phyloP scores from a whole-genome alignment of 345 rosid species.

The Crucihimalaya himalaica region DNA sequence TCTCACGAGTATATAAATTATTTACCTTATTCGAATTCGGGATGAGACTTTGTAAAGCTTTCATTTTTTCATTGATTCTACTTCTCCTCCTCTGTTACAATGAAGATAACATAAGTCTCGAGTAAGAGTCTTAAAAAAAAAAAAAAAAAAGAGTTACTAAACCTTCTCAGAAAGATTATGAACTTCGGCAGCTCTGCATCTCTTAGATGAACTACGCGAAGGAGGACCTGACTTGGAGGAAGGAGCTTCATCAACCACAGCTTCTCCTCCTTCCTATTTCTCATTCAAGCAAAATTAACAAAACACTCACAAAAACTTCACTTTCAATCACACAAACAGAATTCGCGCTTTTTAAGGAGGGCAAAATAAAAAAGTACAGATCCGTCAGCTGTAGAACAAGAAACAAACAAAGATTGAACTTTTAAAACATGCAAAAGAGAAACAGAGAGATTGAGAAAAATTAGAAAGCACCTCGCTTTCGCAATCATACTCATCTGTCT shows the following conservation, averaged over 20 bases:
- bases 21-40: slow-evolving; percentile 93
- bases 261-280: slow-evolving; percentile 69
- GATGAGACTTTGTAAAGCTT: slow-evolving; percentile 87
- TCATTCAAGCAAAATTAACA: neutral
- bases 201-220: slow-evolving; percentile 68
- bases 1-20: neutral
- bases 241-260: slow-evolving; percentile 54
- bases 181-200: slow-evolving; percentile 96
- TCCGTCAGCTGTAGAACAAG: slow-evolving; percentile 28
- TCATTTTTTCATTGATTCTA: slow-evolving; percentile 97
- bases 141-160: neutral
- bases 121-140: too few relatives aligned
- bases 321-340: neutral
- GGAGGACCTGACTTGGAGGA: slow-evolving; percentile 44
- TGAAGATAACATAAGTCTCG: neutral
- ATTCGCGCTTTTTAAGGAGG: neutral
- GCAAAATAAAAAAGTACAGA: neutral
- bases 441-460: neutral
- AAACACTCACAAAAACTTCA: slow-evolving; percentile 4
- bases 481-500: slow-evolving; percentile 67
- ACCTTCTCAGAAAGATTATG: slow-evolving; percentile 99
- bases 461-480: slow-evolving; percentile 72
- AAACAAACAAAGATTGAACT: slow-evolving; percentile 1
- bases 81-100: slow-evolving; percentile 81
- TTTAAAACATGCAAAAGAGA: slow-evolving; percentile 20